A percentile compares a stretch with the other conserved stretches of the same genome.
Conservation (phyloP, 345 rosid species). For the Citrus hindsii region DNA sequence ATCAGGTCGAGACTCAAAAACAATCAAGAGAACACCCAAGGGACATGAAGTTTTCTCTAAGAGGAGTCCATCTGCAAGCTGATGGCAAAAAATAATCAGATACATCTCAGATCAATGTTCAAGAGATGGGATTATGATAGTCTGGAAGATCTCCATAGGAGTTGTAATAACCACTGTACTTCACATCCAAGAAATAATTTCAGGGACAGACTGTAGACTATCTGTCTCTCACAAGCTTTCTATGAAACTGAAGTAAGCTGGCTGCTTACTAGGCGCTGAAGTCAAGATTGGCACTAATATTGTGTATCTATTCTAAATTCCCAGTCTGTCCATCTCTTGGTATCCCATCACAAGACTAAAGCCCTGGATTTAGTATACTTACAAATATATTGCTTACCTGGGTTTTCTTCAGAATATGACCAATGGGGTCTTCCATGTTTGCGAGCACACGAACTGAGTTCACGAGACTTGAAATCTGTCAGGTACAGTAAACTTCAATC, state of each 20-base stretch:
- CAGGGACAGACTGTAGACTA: background rate
- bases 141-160: background rate
- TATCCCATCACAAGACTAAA: background rate
- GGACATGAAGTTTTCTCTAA: slow-evolving; percentile 96
- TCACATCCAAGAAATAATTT: background rate
- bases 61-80: slow-evolving; percentile 93
- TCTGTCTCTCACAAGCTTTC: background rate
- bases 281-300: background rate
- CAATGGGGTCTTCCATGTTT: slow-evolving; percentile 93
- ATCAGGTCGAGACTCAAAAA: slow-evolving; percentile 97
- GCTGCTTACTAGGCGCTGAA: background rate
- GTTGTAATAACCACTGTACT: background rate
- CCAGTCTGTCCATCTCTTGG: background rate
- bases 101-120: slow-evolving; percentile 9
- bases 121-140: background rate
- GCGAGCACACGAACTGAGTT: slow-evolving; percentile 80
- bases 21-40: slow-evolving; percentile 91
- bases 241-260: background rate
- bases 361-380: background rate
- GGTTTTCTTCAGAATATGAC: slow-evolving; percentile 76
- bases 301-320: background rate
- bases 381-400: slow-evolving; percentile 50
- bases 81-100: slow-evolving; percentile 25
- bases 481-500: slow-evolving; percentile 9
- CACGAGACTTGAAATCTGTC: slow-evolving; percentile 77